These are phyloP conservation scores for Graphiopsis chlorocephala DNA, from an alignment of 2,329 filamentous ascomycete genomes.

Conservation along the genomic window DNA sequence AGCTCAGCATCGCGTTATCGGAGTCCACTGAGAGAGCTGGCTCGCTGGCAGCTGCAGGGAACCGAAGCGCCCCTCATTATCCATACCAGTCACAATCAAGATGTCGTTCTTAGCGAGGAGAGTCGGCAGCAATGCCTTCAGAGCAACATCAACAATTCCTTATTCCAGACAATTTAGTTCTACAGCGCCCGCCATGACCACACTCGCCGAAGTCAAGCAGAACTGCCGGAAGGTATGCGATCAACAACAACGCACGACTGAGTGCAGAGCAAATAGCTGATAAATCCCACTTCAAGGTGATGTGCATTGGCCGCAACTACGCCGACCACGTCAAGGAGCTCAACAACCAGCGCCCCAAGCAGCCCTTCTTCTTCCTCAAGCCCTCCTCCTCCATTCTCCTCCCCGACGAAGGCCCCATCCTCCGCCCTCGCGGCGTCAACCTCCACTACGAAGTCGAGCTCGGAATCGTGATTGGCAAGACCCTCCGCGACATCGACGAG, in stretches of 20 bases:
- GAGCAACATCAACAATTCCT: neutral
- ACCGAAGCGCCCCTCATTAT: neutral
- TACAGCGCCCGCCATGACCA: constrained; percentile 13
- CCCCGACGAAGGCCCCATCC: constrained; percentile 72
- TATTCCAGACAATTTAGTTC: constrained; percentile 2
- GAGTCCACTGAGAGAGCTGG: neutral
- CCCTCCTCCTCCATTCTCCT: constrained; percentile 81
- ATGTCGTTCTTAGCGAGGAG: constrained; percentile 13
- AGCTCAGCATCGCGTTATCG: neutral
- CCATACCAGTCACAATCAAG: neutral
- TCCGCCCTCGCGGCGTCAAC: constrained; percentile 77
- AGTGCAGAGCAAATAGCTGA: neutral
- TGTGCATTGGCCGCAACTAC: constrained; percentile 96
- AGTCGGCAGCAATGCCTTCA: constrained; percentile 9
- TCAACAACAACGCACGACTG: neutral
- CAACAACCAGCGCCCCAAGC: constrained; percentile 80
- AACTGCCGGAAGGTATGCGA: constrained; percentile 48
- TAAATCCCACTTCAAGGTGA: constrained; percentile 54
- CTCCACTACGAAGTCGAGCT: constrained; percentile 96
- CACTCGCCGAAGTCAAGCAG: constrained; percentile 34
- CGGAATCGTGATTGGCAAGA: constrained; percentile 82
- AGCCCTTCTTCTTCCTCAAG: constrained; percentile 99
- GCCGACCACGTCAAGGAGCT: constrained; percentile 94
- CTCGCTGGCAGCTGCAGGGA: neutral
- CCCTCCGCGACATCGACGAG: constrained; percentile 69